Evolutionary conservation across 768 basidiomycete species (phyloP), one percentile per base, ranked within the genome.

Genomic region (Multifurca ochricompacta): DNA sequence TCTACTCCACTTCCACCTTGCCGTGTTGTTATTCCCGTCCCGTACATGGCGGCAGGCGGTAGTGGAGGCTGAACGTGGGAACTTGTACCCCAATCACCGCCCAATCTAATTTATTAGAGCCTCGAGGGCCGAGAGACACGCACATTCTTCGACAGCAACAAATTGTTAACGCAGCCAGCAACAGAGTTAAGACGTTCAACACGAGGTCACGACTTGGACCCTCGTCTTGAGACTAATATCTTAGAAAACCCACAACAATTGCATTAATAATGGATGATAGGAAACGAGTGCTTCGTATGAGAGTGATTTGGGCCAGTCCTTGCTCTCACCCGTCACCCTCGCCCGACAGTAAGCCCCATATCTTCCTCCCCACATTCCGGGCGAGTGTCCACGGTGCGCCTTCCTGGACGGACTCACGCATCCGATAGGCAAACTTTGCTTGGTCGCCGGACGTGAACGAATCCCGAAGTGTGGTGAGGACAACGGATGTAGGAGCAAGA

Each of bases 361-460:
- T 69, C 59, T 68, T 67, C 54, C 66, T 64, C 58, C 67, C 67
- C 5, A 70, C 70, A n/a, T 68, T 72, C n/a, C 66, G 64, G 11
- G 69, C 73, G 7, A 77, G 68, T 43, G 65, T 59, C 41, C 68
- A 79, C 0, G 87, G 87, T 49, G 87, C 82, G 11, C 73, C 72
- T 1, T 80, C 77, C 68, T 71, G 73, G 16, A 83, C 78, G 64
- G 83, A 87, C 63, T 83, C 79, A 77, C 79, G 80, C 14, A 82
- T 67, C 3, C 79, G 78, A 28, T 62, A 62, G 3, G 76, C 81
- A 63, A 89, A 79, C 60, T 79, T 69, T 45, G 64, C 71, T 56
- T 83, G 80, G 54, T 78, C 77, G 10, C 86, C 85, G 1, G 77
- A 78, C 14, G 70, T 64, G 14, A 85, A 56, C 53, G 76, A 85